Base-by-base conservation (phyloP, 257 asterid genomes). In the Nicotiana sylvestris region DNA sequence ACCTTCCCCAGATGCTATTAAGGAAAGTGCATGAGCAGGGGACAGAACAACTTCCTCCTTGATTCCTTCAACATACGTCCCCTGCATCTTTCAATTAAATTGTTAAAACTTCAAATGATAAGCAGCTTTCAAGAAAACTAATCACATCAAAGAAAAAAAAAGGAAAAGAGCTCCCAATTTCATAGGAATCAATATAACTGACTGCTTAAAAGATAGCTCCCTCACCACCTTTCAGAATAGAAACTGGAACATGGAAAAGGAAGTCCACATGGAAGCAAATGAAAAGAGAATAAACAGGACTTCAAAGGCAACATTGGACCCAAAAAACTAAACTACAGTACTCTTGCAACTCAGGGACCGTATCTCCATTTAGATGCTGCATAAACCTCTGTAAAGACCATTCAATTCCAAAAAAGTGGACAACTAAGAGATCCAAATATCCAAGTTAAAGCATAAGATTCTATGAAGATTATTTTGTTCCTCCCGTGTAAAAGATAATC, bases 1-100 rank as follows among this genome's bases (percentile, higher is more conserved):
- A 93, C 98, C 98, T 93, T 93, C 97, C 76, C 98, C 98, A 60
- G 98, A 89, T 66, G 98, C 98, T 85, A 93, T 91, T 56, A 93
- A 83, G 13, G 97, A 93, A 92, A 93, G 98, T 85, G 98, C 97
- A 80, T 93, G 98, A 83, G 98, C 97, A 89, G 98, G 96, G 30
- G 98, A 92, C 83, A 93, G 83, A 79, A 93, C 93, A 84, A 93
- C 98, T 88, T 93, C 97, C 84, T 93, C 98, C 88, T 93, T 93
- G 88, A 93, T 90, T 85, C 98, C 95, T 86, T 92, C 98, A 80
- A 92, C 97, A 77, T 90, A 91, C 6, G 85, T 90, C 43, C 97
- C 98, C 97, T 93, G 92, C 58, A 82, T 72, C 53, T 76, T 27
- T 29, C 80, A 66, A 55, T 55, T 81, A 84, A 18, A 76, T 81